Evolutionary conservation across 1,284 basidiomycete genomes (phyloP).

Genomic region (Athelia psychrophila): DNA sequence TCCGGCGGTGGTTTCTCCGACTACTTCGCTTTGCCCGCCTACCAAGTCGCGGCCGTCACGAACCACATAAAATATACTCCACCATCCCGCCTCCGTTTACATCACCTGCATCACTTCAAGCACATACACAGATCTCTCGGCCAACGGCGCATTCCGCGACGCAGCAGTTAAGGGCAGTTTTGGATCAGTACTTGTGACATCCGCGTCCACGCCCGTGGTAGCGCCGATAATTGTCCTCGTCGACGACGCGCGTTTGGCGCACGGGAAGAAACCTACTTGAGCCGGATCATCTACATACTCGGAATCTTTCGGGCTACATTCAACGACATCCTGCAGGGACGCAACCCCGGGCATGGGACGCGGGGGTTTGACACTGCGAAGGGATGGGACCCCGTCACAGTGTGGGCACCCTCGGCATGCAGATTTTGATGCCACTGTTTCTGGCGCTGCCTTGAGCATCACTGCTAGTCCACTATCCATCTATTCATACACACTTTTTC

Average conservation of each 20-base stretch:
- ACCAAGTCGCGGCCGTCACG: constrained; percentile 19
- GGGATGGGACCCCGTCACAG: constrained; percentile 24
- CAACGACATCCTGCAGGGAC: constrained; percentile 33
- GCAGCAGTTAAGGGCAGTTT: constrained; percentile 28
- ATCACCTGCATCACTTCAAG: constrained; percentile 17
- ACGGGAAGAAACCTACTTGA: constrained; percentile 20
- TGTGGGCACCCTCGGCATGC: constrained; percentile 27
- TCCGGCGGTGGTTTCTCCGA: constrained; percentile 24
- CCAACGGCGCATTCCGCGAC: constrained; percentile 33
- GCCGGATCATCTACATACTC: constrained; percentile 27
- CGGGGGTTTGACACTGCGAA: constrained; percentile 17
- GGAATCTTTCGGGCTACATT: constrained; percentile 18
- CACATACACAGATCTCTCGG: neutral
- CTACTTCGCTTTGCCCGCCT: constrained; percentile 23
- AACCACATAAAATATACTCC: constrained; percentile 9
- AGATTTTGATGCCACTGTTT: constrained; percentile 23
- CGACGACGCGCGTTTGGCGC: constrained; percentile 28
- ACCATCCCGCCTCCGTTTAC: constrained; percentile 14
- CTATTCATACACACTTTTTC: no score
- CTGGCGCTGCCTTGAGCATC: constrained; percentile 24
- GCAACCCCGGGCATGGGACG: constrained; percentile 22
- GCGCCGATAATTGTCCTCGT: constrained; percentile 30
- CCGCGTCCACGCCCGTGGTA: constrained; percentile 24
- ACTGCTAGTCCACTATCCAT: no score
- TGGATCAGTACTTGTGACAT: constrained; percentile 15